phyloP scores from a whole-genome alignment of 768 basidiomycete genomes.

The Kwoniella bestiolae region DNA sequence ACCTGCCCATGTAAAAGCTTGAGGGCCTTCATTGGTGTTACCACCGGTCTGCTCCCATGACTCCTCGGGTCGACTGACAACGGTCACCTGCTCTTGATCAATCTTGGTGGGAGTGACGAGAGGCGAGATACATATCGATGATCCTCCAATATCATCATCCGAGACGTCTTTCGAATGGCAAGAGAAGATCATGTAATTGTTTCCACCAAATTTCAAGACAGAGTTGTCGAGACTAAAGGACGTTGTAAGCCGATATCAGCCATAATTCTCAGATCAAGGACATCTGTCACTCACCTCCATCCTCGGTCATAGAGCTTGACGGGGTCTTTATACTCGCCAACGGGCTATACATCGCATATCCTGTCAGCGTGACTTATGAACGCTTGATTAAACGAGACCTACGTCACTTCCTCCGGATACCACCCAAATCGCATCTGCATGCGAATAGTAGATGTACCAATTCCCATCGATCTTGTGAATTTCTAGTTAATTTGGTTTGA shows the following conservation, averaged over 20 bases:
- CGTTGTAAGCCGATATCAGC: too few species aligned
- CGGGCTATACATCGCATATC: background rate
- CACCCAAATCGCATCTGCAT: constrained; percentile 16
- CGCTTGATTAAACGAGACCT: background rate
- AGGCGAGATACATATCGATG: constrained; percentile 27
- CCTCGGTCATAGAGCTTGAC: constrained; percentile 10
- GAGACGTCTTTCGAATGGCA: constrained; percentile 20
- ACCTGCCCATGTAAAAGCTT: constrained; percentile 25
- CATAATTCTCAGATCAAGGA: too few species aligned
- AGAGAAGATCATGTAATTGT: constrained; percentile 29
- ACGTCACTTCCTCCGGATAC: constrained; percentile 19
- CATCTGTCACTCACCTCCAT: constrained; percentile 12
- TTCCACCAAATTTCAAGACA: constrained; percentile 8
- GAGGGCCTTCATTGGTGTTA: constrained; percentile 21
- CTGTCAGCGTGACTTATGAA: background rate
- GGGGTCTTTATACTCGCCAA: constrained; percentile 8
- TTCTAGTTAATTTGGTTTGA: constrained; percentile 3
- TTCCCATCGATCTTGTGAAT: constrained; percentile 28
- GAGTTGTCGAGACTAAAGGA: constrained; percentile 28
- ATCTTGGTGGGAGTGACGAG: constrained; percentile 19
- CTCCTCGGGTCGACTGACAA: constrained; percentile 23
- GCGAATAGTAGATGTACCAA: constrained; percentile 34
- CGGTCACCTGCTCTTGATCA: constrained; percentile 14
- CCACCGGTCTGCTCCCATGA: constrained; percentile 21
- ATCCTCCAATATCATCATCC: constrained; percentile 3